Percentiles rank a stretch among this genome's conserved stretches.
Conservation (phyloP, 164 flowering plant genomes). For the Liquidambar formosana region DNA sequence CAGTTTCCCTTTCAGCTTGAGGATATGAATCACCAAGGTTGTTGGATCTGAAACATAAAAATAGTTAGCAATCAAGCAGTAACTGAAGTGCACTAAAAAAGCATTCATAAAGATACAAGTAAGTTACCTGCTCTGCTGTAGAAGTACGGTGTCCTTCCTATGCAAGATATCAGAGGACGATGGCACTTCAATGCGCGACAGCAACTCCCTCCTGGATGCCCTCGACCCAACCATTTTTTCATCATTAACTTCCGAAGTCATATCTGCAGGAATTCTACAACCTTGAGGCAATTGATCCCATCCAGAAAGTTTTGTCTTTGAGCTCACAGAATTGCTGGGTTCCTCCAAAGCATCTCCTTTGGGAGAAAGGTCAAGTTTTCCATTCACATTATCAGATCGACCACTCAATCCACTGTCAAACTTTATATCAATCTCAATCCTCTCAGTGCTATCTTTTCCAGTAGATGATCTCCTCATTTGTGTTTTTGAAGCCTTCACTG, state of each 20-base stretch:
- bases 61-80: background rate
- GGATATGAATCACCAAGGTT: slow-evolving; percentile 17
- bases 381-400: slow-evolving; percentile 11
- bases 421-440: slow-evolving; percentile 9
- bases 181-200: slow-evolving; percentile 18
- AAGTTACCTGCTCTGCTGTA: slow-evolving; percentile 27
- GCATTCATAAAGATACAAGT: background rate
- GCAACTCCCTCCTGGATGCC: slow-evolving; percentile 26
- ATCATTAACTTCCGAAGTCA: slow-evolving; percentile 9
- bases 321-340: slow-evolving; percentile 16
- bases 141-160: slow-evolving; percentile 13
- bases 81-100: background rate
- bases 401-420: slow-evolving; percentile 18
- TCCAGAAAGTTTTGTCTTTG: slow-evolving; percentile 23
- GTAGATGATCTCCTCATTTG: slow-evolving; percentile 6
- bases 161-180: slow-evolving; percentile 1
- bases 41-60: slow-evolving; percentile 21
- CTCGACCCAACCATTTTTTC: slow-evolving; percentile 15
- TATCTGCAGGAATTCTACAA: slow-evolving; percentile 17
- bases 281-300: slow-evolving; percentile 31
- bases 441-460: slow-evolving; percentile 3
- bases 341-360: slow-evolving; percentile 21
- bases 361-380: slow-evolving; percentile 10
- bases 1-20: slow-evolving; percentile 21
- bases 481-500: slow-evolving; percentile 5